Base-by-base conservation (phyloP, 148 eudicot genomes). In the Camellia sinensis region DNA sequence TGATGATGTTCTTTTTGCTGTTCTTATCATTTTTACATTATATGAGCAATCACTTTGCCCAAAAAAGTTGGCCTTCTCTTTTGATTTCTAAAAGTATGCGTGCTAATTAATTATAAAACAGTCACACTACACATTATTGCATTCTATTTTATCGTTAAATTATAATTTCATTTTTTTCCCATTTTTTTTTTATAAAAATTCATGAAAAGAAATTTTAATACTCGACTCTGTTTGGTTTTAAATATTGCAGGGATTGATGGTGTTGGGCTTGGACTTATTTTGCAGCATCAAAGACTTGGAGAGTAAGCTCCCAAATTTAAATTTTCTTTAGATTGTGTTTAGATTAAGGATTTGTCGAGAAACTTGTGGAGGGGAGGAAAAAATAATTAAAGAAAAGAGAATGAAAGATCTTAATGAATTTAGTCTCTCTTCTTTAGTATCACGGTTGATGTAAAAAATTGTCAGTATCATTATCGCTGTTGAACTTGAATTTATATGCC, bases 161-260 rank as follows among this genome's bases (percentile, higher is more conserved):
- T 57, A 7, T 59, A 29, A 9, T 60, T 54, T 43, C 4, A 48
- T 61, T 41, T 44, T 56, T 13, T 6, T 14, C 45, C n/a, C 7
- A 56, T 7, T 7, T 2, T 18, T 18, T 44, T 41, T 40, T 67
- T 54, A 13, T 4, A 0, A 5, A 43, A 19, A 7, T 2, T 0
- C 73, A 15, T 69, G 37, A 29, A 29, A 29, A 29, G 37, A 1
- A 69, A 15, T 44, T 44, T 15, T 44, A 5, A 5, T 18, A 7
- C 12, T 45, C 7, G 29, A 19, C 10, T 73, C 29, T 37, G 7
- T 3, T 56, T 60, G 7, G 2, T 17, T 29, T 29, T 22, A 62
- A 71, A 37, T 53, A 80, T 78, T 71, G 7, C 84, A 90, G 93
- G 93, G 64, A 29, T 90, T 79, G 93, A 88, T 19, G 90, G 93